Conservation (phyloP, 1,139 yeast genomes). For the Pichia terricola region DNA sequence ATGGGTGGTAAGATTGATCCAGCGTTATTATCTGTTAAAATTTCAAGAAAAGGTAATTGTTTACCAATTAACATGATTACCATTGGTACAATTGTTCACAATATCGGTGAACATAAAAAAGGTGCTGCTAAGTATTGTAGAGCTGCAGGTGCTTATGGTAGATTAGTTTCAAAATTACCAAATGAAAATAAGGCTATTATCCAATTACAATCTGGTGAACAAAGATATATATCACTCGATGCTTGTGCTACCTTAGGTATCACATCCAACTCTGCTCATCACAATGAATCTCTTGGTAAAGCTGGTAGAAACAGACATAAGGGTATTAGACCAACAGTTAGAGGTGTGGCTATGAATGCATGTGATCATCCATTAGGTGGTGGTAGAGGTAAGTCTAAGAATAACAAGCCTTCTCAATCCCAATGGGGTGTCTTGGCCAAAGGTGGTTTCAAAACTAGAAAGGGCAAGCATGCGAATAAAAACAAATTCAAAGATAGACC, state of each 20-base stretch:
- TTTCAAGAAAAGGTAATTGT: slow-evolving; percentile 91
- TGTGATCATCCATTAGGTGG: slow-evolving; percentile 99
- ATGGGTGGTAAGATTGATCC: slow-evolving; percentile 91
- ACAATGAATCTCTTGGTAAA: slow-evolving; percentile 83
- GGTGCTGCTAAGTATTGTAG: slow-evolving; percentile 93
- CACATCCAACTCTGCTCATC: slow-evolving; percentile 92
- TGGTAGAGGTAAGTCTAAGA: slow-evolving; percentile 99
- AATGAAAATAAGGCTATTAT: slow-evolving; percentile 66
- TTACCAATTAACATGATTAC: slow-evolving; percentile 89
- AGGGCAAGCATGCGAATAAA: slow-evolving; percentile 75
- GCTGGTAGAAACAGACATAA: slow-evolving; percentile 93
- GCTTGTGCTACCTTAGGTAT: slow-evolving; percentile 94
- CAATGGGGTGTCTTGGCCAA: slow-evolving; percentile 94
- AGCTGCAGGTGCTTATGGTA: slow-evolving; percentile 91
- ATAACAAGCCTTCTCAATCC: slow-evolving; percentile 86
- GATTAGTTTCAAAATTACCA: slow-evolving; percentile 72
- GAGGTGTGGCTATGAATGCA: slow-evolving; percentile 99
- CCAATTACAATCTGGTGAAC: slow-evolving; percentile 85
- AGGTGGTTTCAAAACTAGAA: slow-evolving; percentile 90
- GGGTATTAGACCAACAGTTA: slow-evolving; percentile 89
- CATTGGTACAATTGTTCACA: slow-evolving; percentile 83
- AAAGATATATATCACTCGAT: slow-evolving; percentile 74
- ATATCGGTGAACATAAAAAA: slow-evolving; percentile 62
- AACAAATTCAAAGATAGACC: slow-evolving; percentile 83
- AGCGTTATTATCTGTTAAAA: slow-evolving; percentile 78